Percentiles rank a stretch among this genome's conserved stretches.
Evolutionary conservation across 2,329 filamentous ascomycete genomes (phyloP).

Genomic region (Diaporthe nobilis): DNA sequence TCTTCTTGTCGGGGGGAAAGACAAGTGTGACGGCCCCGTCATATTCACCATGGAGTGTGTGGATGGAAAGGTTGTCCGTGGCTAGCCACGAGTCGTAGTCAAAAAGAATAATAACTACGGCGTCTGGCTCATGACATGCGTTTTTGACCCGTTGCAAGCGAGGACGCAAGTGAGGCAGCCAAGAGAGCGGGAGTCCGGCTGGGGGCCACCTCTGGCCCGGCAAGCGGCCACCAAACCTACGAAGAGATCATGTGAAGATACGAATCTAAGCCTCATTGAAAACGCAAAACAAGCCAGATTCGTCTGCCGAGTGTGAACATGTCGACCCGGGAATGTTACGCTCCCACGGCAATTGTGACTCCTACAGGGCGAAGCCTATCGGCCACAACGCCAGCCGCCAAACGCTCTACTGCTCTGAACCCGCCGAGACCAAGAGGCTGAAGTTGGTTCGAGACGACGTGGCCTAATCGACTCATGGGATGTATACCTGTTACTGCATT

Average conservation of each 20-base stretch:
- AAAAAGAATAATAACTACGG: conserved; percentile 41
- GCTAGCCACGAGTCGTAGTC: conserved; percentile 42
- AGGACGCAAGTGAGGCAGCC: conserved; percentile 21
- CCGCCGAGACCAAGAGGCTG: no score
- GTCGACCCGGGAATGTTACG: background rate
- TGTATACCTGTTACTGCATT: background rate
- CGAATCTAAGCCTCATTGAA: background rate
- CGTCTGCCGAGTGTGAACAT: background rate
- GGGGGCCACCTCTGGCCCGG: background rate
- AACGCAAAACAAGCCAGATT: background rate
- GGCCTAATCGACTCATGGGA: background rate
- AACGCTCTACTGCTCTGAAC: background rate
- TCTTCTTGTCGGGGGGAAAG: conserved; percentile 40
- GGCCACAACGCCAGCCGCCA: background rate
- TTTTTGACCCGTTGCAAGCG: conserved; percentile 16
- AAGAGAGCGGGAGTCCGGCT: background rate
- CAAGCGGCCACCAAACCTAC: background rate
- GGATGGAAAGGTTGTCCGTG: conserved; percentile 41
- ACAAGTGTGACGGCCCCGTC: conserved; percentile 38
- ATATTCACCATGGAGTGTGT: conserved; percentile 38
- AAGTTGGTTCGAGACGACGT: background rate
- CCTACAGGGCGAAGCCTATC: background rate
- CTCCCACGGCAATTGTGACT: background rate
- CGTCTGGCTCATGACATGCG: conserved; percentile 36
- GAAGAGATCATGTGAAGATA: conserved; percentile 23